Conservation (phyloP, 129 eudicot species). For the Chrysanthemum lavandulifolium region DNA sequence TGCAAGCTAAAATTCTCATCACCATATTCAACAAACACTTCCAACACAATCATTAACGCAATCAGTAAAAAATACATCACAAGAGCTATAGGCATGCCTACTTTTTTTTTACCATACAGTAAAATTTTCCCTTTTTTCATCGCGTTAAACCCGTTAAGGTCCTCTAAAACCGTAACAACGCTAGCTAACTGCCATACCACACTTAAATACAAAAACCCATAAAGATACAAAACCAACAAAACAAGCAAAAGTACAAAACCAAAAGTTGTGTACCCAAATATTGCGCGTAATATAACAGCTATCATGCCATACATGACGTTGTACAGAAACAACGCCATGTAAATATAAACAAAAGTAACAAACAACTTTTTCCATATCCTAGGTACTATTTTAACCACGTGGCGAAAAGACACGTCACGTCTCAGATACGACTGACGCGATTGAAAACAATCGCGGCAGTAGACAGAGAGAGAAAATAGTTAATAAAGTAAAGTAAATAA, state of each 20-base stretch:
- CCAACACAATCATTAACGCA: not conserved
- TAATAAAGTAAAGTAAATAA: conserved; percentile 45
- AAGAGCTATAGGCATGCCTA: conserved; percentile 28
- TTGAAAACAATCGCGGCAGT: conserved; percentile 67
- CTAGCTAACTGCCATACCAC: conserved; percentile 33
- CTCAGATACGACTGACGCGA: conserved; percentile 40
- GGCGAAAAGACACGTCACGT: conserved; percentile 33
- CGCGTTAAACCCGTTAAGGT: conserved; percentile 12
- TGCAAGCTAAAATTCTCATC: not conserved
- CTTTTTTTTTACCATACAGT: conserved; percentile 26
- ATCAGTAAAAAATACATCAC: conserved; percentile 5
- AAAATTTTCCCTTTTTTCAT: conserved; percentile 25
- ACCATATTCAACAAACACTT: conserved; percentile 20
- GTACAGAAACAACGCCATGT: conserved; percentile 26
- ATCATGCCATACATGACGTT: not conserved
- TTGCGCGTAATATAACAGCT: not conserved
- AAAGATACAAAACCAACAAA: conserved; percentile 2
- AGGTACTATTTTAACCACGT: conserved; percentile 39
- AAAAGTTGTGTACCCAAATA: not conserved
- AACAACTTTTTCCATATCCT: conserved; percentile 36
- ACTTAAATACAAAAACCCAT: conserved; percentile 22
- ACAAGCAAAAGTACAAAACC: not conserved
- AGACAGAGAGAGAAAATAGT: conserved; percentile 60
- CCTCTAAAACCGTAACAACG: conserved; percentile 32
- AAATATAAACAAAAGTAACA: conserved; percentile 23